Evolutionary conservation across 345 rosid genomes (phyloP).

Genomic region (Melaleuca alternifolia): DNA sequence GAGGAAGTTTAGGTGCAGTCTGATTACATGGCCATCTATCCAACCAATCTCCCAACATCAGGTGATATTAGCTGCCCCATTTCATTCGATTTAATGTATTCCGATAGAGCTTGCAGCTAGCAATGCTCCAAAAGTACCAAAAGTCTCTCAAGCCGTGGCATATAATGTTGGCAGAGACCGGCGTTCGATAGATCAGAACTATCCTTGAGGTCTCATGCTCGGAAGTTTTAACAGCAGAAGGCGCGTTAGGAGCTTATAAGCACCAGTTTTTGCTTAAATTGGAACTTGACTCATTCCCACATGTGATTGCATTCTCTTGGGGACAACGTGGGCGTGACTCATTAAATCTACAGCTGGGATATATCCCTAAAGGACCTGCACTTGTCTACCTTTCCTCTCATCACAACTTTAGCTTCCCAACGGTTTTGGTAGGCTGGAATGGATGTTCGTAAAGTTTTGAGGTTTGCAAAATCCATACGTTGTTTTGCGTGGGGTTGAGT

Average conservation of each 20-base stretch:
- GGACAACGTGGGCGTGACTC: not conserved
- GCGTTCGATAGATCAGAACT: not conserved
- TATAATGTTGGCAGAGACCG: not conserved
- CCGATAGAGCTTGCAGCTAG: not conserved
- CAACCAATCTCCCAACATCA: not conserved
- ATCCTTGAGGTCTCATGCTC: not conserved
- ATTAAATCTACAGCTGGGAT: not conserved
- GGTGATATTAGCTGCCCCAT: not conserved
- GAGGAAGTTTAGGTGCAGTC: not conserved
- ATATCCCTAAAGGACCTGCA: not conserved
- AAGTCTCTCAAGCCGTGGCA: not conserved
- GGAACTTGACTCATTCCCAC: not conserved
- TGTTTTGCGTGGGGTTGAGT: not conserved
- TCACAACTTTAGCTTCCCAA: not conserved
- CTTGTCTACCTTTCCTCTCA: not conserved
- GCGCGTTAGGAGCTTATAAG: not conserved
- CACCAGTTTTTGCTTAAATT: not conserved
- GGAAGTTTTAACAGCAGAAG: not conserved
- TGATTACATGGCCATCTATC: not conserved
- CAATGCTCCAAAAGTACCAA: not conserved
- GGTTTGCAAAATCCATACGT: not conserved
- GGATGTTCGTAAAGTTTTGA: not conserved
- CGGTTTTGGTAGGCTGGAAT: not conserved
- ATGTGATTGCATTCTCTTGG: not conserved
- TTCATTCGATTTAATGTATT: not conserved